Evolutionary conservation across 352 stramenopile genomes (phyloP).

Genomic region (Phytophthora sp.): DNA sequence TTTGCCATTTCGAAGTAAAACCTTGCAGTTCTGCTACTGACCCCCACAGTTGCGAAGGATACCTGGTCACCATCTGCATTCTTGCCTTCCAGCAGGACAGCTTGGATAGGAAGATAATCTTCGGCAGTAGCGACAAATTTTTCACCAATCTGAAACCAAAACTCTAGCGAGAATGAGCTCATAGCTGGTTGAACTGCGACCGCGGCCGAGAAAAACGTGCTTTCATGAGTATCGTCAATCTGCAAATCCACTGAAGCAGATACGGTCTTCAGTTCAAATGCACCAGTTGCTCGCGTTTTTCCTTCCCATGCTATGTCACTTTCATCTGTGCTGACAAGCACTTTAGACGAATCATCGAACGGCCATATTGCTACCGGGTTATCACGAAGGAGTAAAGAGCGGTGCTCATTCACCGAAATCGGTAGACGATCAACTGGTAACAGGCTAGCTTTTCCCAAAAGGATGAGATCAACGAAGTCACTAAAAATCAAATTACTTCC

Average conservation of each 20-base stretch:
- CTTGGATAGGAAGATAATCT: neutral
- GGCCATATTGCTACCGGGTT: constrained; percentile 67
- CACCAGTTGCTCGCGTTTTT: constrained; percentile 7
- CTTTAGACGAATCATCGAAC: constrained; percentile 49
- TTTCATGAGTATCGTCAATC: constrained; percentile 53
- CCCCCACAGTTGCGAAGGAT: constrained; percentile 16
- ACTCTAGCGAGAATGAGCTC: constrained; percentile 68
- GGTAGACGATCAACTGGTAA: constrained; percentile 48
- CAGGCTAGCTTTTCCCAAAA: constrained; percentile 48
- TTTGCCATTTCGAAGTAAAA: constrained; percentile 44
- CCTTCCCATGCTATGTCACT: neutral
- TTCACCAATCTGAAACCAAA: constrained; percentile 49
- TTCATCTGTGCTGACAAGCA: constrained; percentile 24
- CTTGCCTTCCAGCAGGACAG: constrained; percentile 12
- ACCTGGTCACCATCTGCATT: constrained; percentile 8
- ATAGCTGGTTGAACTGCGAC: constrained; percentile 52
- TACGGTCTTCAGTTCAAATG: constrained; percentile 8
- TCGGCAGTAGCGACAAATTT: neutral
- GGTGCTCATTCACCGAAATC: constrained; percentile 56
- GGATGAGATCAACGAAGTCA: constrained; percentile 61
- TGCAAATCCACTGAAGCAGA: constrained; percentile 25
- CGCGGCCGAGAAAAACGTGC: constrained; percentile 60
- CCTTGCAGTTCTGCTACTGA: constrained; percentile 1
- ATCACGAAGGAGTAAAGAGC: constrained; percentile 58
- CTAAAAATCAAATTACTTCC: constrained; percentile 39